Evolutionary conservation across 768 basidiomycete genomes (phyloP), one percentile per base, ranked within the genome.

Genomic region (Boletus rubescentipes): DNA sequence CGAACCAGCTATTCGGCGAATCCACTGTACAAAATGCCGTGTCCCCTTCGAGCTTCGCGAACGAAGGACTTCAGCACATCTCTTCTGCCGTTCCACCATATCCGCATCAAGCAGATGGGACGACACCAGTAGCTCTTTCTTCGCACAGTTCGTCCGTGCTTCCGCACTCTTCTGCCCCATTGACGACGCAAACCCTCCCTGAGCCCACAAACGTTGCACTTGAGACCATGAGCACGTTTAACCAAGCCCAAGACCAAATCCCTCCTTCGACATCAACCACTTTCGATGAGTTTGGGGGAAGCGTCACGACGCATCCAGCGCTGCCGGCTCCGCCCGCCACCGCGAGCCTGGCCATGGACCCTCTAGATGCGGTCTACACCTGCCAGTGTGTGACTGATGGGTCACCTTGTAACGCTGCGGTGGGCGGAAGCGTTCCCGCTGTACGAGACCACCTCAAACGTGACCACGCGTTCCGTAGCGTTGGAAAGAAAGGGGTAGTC

Each of bases 361-460:
- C 18, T 14, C 35, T 18, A 9, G 26, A 41, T 10, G 14, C 20
- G 2, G 3, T 29, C 32, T 12, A 58, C 36, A 11, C 7, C 3
- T 66, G 61, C 32, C 23, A n/a, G 23, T 61, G 47, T 9, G 9
- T 15, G 15, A 49, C 45, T 3, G 35, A 15, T 6, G 51, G 49
- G 10, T 45, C 29, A 0, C 42, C 36, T 8, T 67, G 65, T 43
- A 11, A 49, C 6, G 30, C 41, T 2, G 5, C 30, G 8, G 15
- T 67, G 23, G 9, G 9, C 0, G 62, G 62, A 10, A 45, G 7
- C 41, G 9, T 12, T 1, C 49, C 7, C 34, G 47, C 46, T 1
- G 12, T 67, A 18, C 65, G 65, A 15, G 11, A 46, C 7, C 65
- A 67, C 36, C 54, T 67, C 30, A 60, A 51, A 4, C 9, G 0